phyloP scores from a whole-genome alignment of 164 flowering plant species.

The Annona cherimola region DNA sequence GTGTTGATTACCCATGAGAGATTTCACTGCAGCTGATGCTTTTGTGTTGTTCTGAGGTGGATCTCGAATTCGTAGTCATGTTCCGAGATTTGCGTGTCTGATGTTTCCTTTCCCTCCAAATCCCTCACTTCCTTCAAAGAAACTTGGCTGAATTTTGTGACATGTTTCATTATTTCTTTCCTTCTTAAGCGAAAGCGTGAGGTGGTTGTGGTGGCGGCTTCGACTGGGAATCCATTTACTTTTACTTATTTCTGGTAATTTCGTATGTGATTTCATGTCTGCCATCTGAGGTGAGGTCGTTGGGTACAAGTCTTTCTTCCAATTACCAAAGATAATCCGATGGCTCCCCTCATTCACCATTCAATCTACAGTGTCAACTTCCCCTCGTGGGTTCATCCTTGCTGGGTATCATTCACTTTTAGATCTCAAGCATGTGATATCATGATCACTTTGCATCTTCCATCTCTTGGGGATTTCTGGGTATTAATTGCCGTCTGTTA shows the following conservation, averaged over 20 bases:
- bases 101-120: neutral
- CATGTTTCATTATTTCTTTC: too few species aligned
- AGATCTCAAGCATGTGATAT: neutral
- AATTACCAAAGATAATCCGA: neutral
- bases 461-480: neutral
- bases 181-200: neutral
- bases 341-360: neutral
- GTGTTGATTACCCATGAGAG: neutral
- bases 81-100: neutral
- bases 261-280: neutral
- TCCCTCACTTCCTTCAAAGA: neutral
- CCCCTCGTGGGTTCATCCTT: neutral
- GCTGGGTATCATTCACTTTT: neutral
- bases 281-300: neutral
- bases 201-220: neutral
- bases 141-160: neutral
- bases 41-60: neutral
- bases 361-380: neutral
- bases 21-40: neutral
- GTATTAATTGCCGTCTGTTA: neutral
- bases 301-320: neutral
- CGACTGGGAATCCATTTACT: neutral
- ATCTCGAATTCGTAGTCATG: neutral
- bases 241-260: neutral
- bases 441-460: neutral